Conservation (phyloP, 2,329 filamentous ascomycete genomes). For the Arthrobotrys iridis region DNA sequence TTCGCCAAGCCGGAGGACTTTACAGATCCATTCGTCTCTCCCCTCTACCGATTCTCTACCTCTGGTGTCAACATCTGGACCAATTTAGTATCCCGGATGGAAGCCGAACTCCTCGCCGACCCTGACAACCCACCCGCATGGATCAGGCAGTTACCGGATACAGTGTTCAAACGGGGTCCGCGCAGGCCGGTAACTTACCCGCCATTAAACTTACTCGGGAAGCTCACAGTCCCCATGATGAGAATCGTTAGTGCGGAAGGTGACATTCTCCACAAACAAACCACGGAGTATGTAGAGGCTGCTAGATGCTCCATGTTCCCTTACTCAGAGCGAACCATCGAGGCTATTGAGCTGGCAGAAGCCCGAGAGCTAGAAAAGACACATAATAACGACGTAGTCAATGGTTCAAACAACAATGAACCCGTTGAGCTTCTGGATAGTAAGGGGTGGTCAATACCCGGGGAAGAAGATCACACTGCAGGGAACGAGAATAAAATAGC, state of each 20-base stretch:
- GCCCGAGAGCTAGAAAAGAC: background rate
- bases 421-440: background rate
- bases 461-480: background rate
- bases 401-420: too few species aligned
- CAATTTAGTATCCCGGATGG: conserved; percentile 9
- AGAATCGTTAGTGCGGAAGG: conserved; percentile 38
- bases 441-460: too few species aligned
- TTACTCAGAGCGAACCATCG: background rate
- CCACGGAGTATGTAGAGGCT: conserved; percentile 14
- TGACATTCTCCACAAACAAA: conserved; percentile 38
- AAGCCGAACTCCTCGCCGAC: conserved; percentile 19
- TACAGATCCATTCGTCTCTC: conserved; percentile 48
- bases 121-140: conserved; percentile 30
- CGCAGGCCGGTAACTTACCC: conserved; percentile 33
- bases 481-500: background rate
- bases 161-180: conserved; percentile 23
- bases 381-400: conserved; percentile 30
- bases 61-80: conserved; percentile 51
- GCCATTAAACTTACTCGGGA: conserved; percentile 4
- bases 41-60: conserved; percentile 40
- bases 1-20: conserved; percentile 34
- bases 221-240: conserved; percentile 36
- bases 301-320: conserved; percentile 42
- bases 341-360: conserved; percentile 17
- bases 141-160: conserved; percentile 6